Percentiles rank a stretch among this genome's conserved stretches.
Conservation (phyloP, 2,329 filamentous ascomycete genomes). For the Aspergillus ochraceus region DNA sequence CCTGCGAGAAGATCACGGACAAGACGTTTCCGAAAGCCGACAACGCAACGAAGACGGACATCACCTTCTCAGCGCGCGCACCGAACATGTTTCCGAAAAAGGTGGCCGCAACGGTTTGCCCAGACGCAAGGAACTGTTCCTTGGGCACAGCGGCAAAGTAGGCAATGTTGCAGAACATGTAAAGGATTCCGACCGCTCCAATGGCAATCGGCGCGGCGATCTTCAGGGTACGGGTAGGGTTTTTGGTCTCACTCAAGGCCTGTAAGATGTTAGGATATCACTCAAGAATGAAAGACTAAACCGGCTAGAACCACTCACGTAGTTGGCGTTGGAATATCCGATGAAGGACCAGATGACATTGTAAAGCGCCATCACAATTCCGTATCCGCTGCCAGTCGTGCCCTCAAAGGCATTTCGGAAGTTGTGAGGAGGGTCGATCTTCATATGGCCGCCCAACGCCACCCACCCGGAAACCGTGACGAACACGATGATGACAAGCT, state of each 20-base stretch:
- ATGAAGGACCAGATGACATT: constrained; percentile 63
- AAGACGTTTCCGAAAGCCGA: constrained; percentile 63
- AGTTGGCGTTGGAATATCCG: constrained; percentile 64
- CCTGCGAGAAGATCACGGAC: constrained; percentile 54
- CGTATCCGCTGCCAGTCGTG: constrained; percentile 39
- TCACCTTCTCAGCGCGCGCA: constrained; percentile 52
- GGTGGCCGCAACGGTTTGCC: constrained; percentile 55
- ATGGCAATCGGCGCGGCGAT: constrained; percentile 58
- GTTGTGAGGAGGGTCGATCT: constrained; percentile 37
- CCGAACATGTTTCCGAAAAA: constrained; percentile 65
- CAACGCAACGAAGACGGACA: constrained; percentile 62
- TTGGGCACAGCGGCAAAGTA: constrained; percentile 61
- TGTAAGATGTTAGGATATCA: constrained; percentile 23
- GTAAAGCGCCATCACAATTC: constrained; percentile 60
- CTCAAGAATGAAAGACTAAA: neutral
- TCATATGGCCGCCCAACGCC: constrained; percentile 41
- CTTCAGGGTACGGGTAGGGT: constrained; percentile 59
- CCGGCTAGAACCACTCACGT: constrained; percentile 41
- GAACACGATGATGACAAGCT: constrained; percentile 52
- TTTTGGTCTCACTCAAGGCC: constrained; percentile 55
- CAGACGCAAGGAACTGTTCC: constrained; percentile 55
- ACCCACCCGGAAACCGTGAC: constrained; percentile 46
- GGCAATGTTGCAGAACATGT: constrained; percentile 59
- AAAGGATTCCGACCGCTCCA: constrained; percentile 54
- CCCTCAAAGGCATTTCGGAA: constrained; percentile 42